A percentile compares a stretch with the other conserved stretches of the same genome.
Evolutionary conservation across 1,284 basidiomycete genomes (phyloP).

Genomic region (Pseudozyma hubeiensis): DNA sequence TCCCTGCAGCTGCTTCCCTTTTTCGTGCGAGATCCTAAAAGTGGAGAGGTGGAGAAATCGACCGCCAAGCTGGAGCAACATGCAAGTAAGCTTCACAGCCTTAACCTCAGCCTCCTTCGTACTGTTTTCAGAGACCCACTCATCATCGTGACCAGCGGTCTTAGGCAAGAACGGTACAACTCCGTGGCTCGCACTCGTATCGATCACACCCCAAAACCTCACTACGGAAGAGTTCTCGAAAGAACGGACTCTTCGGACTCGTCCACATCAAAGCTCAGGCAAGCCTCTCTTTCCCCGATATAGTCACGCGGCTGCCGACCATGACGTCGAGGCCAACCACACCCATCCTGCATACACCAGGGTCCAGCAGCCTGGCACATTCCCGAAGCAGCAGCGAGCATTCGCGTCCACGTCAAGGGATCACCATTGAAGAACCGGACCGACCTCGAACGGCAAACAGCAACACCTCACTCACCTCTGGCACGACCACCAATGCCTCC

Average conservation of each 20-base stretch:
- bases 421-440: slow-evolving; percentile 51
- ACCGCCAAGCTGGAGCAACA: too few relatives aligned
- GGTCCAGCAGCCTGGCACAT: slow-evolving; percentile 29
- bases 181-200: too few relatives aligned
- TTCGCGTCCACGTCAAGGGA: slow-evolving; percentile 24
- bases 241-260: too few relatives aligned
- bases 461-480: slow-evolving; percentile 26
- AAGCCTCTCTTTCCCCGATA: too few relatives aligned
- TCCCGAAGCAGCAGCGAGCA: slow-evolving; percentile 38
- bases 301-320: not conserved
- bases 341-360: slow-evolving; percentile 35
- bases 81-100: too few relatives aligned
- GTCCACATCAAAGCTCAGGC: too few relatives aligned
- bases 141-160: too few relatives aligned
- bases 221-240: too few relatives aligned
- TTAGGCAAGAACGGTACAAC: too few relatives aligned
- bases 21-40: slow-evolving; percentile 7
- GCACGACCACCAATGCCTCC: slow-evolving; percentile 13
- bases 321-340: slow-evolving; percentile 37
- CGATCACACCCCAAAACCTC: too few relatives aligned
- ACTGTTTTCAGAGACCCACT: too few relatives aligned
- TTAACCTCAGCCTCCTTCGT: too few relatives aligned
- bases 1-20: slow-evolving; percentile 10
- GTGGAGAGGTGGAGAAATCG: slow-evolving; percentile 1
- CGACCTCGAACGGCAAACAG: slow-evolving; percentile 23